phyloP scores from a whole-genome alignment of 345 rosid genomes.

The Hibiscus syriacus region DNA sequence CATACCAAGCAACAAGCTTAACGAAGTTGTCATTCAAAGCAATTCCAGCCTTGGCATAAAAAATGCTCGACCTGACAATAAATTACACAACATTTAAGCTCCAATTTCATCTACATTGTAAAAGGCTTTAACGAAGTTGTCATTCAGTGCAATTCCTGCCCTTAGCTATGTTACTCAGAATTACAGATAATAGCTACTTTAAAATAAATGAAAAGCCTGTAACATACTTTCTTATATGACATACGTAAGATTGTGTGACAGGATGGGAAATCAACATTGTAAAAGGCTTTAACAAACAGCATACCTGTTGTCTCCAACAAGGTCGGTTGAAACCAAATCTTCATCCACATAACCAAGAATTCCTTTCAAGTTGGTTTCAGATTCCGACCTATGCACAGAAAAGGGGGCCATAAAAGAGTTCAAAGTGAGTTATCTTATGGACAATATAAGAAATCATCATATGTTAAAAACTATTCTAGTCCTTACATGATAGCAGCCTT shows the following conservation, averaged over 20 bases:
- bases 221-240: background rate
- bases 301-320: conserved; percentile 57
- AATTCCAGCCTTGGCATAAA: conserved; percentile 54
- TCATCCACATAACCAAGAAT: conserved; percentile 59
- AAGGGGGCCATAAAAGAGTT: background rate
- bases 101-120: no score
- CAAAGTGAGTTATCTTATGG: background rate
- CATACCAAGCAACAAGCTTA: conserved; percentile 50
- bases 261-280: background rate
- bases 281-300: background rate
- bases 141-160: no score
- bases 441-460: background rate
- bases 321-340: conserved; percentile 55
- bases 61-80: conserved; percentile 43
- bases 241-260: background rate
- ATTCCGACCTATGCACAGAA: conserved; percentile 35
- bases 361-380: conserved; percentile 53
- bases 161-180: background rate
- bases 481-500: conserved; percentile 54
- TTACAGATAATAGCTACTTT: background rate
- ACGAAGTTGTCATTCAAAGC: conserved; percentile 32
- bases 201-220: background rate
- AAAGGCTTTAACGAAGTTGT: no score
- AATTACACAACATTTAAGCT: background rate
- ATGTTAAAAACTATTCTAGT: background rate